These are phyloP conservation scores for Oryza glaberrima DNA, from an alignment of 176 grass and related monocot species.

Conservation along the genomic window DNA sequence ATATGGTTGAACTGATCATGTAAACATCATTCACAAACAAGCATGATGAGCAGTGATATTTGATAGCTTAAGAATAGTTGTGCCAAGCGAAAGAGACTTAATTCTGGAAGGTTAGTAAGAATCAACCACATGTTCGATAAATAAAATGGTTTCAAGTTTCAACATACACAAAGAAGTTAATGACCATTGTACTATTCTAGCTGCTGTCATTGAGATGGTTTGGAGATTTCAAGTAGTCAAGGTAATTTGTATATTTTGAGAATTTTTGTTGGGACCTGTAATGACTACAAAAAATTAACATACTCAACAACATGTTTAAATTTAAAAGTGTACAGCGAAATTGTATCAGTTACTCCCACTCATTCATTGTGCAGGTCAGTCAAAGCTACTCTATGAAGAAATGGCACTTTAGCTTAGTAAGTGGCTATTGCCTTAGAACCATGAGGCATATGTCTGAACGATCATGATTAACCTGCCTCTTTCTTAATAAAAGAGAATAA, in stretches of 20 bases:
- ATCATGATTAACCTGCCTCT: neutral
- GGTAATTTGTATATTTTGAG: neutral
- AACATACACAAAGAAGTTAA: neutral
- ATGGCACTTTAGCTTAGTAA: neutral
- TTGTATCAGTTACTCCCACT: neutral
- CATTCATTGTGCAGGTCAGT: neutral
- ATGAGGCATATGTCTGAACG: neutral
- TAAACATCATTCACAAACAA: neutral
- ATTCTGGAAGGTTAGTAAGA: neutral
- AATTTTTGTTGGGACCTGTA: neutral
- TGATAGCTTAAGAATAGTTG: neutral
- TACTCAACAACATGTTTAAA: neutral
- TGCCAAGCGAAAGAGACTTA: neutral
- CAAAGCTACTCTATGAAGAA: neutral
- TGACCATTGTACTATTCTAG: neutral
- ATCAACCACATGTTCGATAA: neutral
- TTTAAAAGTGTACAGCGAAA: neutral
- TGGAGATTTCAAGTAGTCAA: neutral
- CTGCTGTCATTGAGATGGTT: neutral
- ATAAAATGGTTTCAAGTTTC: neutral
- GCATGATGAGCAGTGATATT: neutral
- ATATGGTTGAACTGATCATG: neutral
- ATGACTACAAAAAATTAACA: slow-evolving; percentile 2
- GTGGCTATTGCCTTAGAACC: neutral
- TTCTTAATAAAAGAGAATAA: neutral